phyloP scores from a whole-genome alignment of 495 filamentous ascomycete genomes.

The Pyrenula massariospora region DNA sequence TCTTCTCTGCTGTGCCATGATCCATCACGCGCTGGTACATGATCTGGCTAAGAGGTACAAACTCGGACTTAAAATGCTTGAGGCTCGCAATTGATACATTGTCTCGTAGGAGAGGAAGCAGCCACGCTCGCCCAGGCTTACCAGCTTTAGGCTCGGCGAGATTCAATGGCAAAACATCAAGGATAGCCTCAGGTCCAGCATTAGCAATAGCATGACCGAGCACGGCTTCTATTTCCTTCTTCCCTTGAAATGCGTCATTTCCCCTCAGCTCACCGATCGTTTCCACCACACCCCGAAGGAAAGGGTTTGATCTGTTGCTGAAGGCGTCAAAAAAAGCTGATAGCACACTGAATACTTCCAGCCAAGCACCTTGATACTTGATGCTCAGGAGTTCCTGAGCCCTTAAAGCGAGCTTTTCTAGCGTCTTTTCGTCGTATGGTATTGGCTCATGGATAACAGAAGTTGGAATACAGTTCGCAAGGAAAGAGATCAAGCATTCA shows the following conservation, averaged over 20 bases:
- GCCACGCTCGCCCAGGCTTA: constrained; percentile 82
- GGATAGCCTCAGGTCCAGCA: constrained; percentile 75
- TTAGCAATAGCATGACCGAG: constrained; percentile 74
- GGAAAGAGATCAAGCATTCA: constrained; percentile 86
- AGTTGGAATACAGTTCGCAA: constrained; percentile 75
- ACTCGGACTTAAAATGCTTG: constrained; percentile 68
- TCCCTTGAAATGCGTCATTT: constrained; percentile 82
- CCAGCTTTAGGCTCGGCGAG: constrained; percentile 61
- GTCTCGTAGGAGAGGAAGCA: constrained; percentile 81
- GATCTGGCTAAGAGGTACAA: constrained; percentile 77
- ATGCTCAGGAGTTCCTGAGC: constrained; percentile 66
- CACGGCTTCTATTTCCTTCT: constrained; percentile 87
- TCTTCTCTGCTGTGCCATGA: constrained; percentile 66
- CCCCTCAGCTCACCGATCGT: constrained; percentile 77
- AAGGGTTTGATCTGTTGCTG: constrained; percentile 69
- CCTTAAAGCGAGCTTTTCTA: constrained; percentile 60
- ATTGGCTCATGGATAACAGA: constrained; percentile 75
- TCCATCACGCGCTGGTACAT: constrained; percentile 85
- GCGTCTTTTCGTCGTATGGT: constrained; percentile 71
- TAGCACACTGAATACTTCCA: constrained; percentile 85
- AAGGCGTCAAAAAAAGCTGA: constrained; percentile 80
- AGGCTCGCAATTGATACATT: constrained; percentile 75
- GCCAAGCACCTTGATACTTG: constrained; percentile 89
- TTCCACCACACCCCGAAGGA: constrained; percentile 59
- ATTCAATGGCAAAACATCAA: constrained; percentile 75